Base-by-base conservation (phyloP, 768 basidiomycete species). In the Lactarius indigo region DNA sequence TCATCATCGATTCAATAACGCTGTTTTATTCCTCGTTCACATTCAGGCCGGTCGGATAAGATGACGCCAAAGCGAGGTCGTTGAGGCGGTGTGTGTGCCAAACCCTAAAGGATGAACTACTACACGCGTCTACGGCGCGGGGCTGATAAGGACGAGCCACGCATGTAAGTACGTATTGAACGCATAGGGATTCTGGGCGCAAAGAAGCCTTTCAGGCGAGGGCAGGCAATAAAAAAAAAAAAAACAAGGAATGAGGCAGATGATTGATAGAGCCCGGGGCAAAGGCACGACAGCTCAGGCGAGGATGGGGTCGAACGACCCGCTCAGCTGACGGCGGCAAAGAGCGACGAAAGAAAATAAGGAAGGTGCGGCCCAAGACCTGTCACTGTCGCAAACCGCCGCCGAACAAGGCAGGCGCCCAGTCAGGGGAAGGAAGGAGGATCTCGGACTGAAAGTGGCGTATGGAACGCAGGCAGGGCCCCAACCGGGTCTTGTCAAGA, bases 361-460 rank as follows among this genome's bases (percentile, higher is more conserved):
- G 66, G 66, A 15, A 68, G 35, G 58, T 30, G 15, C n/a, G 62
- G 26, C 3, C 58, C 62, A 56, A 57, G 52, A 1, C 30, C 28
- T 58, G 33, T 31, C 41, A 63, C 60, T 18, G 28, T 39, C 23
- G 57, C 35, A 20, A 42, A 5, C 59, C 52, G 69, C 69, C 69
- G 69, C 50, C 64, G 60, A 64, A 26, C 5, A 12, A 61, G 63
- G 50, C 66, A 68, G 37, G 28, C 69, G 69, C 69, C 56, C 65
- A 68, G 66, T 52, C 50, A 61, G 61, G 61, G 26, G 56, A 20
- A 56, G 31, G 23, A 26, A 30, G 31, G 37, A 44, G 61, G 50
- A 59, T 63, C 61, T 64, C 58, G 66, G 66, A 55, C 42, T 59
- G 52, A 64, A 68, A 64, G 66, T 68, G 66, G 66, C 66, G 66